Evolutionary conservation across 345 rosid genomes (phyloP).

Genomic region (Moringa oleifera): DNA sequence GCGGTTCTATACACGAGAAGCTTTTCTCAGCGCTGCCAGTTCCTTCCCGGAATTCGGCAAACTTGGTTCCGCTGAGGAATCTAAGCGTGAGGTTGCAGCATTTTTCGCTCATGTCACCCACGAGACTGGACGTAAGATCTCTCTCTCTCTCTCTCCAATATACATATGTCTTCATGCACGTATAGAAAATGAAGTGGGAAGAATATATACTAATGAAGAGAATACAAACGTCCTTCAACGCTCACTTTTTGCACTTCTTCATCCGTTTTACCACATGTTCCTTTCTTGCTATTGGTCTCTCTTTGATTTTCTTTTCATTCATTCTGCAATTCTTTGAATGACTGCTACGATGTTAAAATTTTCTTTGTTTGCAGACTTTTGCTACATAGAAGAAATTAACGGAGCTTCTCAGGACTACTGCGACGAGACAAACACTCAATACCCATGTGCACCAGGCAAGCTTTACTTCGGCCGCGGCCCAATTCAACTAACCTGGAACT

Average conservation of each 20-base stretch:
- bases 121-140: slow-evolving; percentile 43
- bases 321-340: too few relatives aligned
- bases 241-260: too few relatives aligned
- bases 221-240: too few relatives aligned
- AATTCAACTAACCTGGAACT: slow-evolving; percentile 49
- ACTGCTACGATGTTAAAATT: too few relatives aligned
- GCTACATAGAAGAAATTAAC: slow-evolving; percentile 52
- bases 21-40: slow-evolving; percentile 26
- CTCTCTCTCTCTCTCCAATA: slow-evolving; percentile 19
- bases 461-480: slow-evolving; percentile 59
- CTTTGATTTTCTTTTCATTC: too few relatives aligned
- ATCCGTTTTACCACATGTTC: too few relatives aligned
- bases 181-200: too few relatives aligned
- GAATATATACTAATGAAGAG: too few relatives aligned
- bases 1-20: slow-evolving; percentile 36
- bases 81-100: slow-evolving; percentile 43
- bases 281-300: too few relatives aligned
- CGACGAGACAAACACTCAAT: slow-evolving; percentile 32
- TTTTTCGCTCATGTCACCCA: slow-evolving; percentile 50
- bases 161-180: too few relatives aligned
- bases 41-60: slow-evolving; percentile 18
- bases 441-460: slow-evolving; percentile 49
- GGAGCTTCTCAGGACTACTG: slow-evolving; percentile 49
- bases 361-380: slow-evolving; percentile 51
- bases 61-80: slow-evolving; percentile 1